Base-by-base conservation (phyloP, 495 filamentous ascomycete genomes). In the Daldinia caldariorum region DNA sequence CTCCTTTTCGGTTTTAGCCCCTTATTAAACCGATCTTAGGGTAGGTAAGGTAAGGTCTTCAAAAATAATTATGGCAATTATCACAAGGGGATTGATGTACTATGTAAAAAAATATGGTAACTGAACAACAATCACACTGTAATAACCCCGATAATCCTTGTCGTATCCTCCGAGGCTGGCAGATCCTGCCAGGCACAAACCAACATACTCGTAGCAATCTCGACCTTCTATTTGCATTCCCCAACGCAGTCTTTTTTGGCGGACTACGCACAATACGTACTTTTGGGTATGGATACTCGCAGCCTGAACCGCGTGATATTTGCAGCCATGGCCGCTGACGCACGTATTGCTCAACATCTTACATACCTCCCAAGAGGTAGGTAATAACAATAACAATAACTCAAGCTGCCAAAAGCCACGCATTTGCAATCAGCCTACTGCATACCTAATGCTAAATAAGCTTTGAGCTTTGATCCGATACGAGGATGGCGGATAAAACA, bases 181-280 rank as follows among this genome's bases (percentile, higher is more conserved):
- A 61, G 60, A 67, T 72, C 64, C 69, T 38, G 61, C 47, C 31
- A 71, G 63, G 69, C 29, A 66, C 54, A 16, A 58, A 14, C n/a
- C 22, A 37, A 53, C 22, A 29, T 20, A 37, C 35, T 47, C 18
- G 43, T 22, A 35, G 63, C 47, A 14, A 62, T 29, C 20, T 26
- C 18, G 43, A 47, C 9, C 20, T 47, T 47, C 20, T 32, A 32
- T 34, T 35, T 56, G 31, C 14, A 37, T 32, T 31, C 37, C 37
- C 37, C 4, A 22, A 26, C 26, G 38, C 22, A 43, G 22, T 41
- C 34, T 43, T 43, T 43, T 43, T 39, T 53, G 26, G 38, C 18
- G 41, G 51, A 41, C 14, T 20, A 26, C 26, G 26, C 26, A 26
- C 26, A 26, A 26, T 26, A 26, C 26, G 26, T 35, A 35, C 5